Evolutionary conservation across 768 basidiomycete species (phyloP), one percentile per base, ranked within the genome.

Genomic region (Tephrocybe sp.): DNA sequence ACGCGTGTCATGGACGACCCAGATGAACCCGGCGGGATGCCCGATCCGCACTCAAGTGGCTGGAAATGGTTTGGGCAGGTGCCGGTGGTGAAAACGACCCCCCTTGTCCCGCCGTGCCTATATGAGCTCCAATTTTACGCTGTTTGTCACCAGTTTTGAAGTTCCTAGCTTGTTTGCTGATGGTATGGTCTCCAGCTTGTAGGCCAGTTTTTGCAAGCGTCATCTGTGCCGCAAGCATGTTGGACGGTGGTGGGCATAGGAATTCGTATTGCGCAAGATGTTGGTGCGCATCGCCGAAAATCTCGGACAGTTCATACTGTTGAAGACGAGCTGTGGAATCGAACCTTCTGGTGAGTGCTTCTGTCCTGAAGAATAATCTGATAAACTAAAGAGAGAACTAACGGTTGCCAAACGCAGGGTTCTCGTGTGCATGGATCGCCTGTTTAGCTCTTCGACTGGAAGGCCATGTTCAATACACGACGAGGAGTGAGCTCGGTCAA

Each of bases 401-500:
- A 22, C 1, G 34, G 9, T 6, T 25, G 31, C 28, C 26, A 37
- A 37, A 2, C 28, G 8, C 47, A 84, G 83, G 82, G 75, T 79
- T 0, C 67, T 84, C 2, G 67, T 82, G 2, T 72, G 64, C 30
- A 69, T 83, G 60, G 84, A 86, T 55, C 64, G 82, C 51, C 52
- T 69, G 27, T 64, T 77, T 47, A 79, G 80, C 37, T 66, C 75
- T 0, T 72, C 75, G 0, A 72, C 87, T 5, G 91, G 91, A 9
- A 72, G 91, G 16, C 87, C 89, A 1, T 82, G 85, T 58, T 82
- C 85, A 2, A 80, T 92, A 9, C 86, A 87, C 43, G 89, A 92
- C 54, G 88, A 89, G 66, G 89, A 90, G 83, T 84, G 57, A 45
- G 84, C 68, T 22, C 28, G 7, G n/a, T 41, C 12, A 45, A 5